These are phyloP conservation scores for Lathyrus aphaca DNA, from an alignment of 306 rosid species.

Conservation along the genomic window DNA sequence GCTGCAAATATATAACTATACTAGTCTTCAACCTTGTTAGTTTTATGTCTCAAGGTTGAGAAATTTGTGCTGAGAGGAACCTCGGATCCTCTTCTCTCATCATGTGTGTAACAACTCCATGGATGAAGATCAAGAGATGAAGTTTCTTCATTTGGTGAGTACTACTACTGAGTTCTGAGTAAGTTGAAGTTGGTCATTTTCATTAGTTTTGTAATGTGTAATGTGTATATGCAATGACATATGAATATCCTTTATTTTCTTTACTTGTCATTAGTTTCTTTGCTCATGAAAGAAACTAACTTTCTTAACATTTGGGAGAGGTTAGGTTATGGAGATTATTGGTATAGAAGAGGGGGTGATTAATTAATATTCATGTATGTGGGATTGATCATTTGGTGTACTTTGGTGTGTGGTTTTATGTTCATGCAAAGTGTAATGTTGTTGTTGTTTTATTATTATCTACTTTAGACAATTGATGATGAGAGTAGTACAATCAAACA, in stretches of 20 bases:
- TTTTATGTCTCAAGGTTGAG: slow-evolving; percentile 76
- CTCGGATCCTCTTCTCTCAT: slow-evolving; percentile 92
- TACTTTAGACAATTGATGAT: slow-evolving; percentile 16
- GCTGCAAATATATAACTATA: slow-evolving; percentile 62
- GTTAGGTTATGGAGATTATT: slow-evolving; percentile 4
- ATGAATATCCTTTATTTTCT: slow-evolving; percentile 8
- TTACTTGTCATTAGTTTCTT: slow-evolving; percentile 23
- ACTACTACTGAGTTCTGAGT: slow-evolving; percentile 36
- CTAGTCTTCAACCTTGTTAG: slow-evolving; percentile 51
- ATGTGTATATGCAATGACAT: slow-evolving; percentile 55
- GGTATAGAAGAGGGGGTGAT: slow-evolving; percentile 34
- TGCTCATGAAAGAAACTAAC: not conserved
- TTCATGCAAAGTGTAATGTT: slow-evolving; percentile 26
- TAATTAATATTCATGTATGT: slow-evolving; percentile 41
- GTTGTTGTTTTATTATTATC: slow-evolving; percentile 7
- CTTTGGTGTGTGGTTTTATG: slow-evolving; percentile 37
- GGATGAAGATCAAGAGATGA: not conserved
- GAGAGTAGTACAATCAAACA: slow-evolving; percentile 15
- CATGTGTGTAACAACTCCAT: not conserved
- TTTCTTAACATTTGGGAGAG: slow-evolving; percentile 25
- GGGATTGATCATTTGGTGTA: slow-evolving; percentile 39
- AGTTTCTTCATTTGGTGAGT: slow-evolving; percentile 40
- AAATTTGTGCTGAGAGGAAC: slow-evolving; percentile 96
- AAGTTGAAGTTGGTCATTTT: slow-evolving; percentile 48
- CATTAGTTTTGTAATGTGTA: slow-evolving; percentile 47